These are phyloP conservation scores for Crithidia bombi DNA, from an alignment of 208 protist genomes.

Conservation along the genomic window DNA sequence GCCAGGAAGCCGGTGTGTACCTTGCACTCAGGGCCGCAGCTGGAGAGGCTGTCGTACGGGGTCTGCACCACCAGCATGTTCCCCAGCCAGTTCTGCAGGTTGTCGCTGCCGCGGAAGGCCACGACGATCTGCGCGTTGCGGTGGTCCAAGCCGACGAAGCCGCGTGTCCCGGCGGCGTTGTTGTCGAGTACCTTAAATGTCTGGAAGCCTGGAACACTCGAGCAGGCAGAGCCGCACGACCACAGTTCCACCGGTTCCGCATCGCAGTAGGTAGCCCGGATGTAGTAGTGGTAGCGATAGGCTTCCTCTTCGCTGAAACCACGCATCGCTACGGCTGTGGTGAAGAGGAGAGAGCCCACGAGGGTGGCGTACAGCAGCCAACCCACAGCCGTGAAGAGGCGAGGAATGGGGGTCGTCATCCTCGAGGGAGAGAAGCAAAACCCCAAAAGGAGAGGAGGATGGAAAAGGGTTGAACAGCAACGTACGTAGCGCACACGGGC, in stretches of 20 bases:
- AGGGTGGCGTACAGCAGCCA: no score
- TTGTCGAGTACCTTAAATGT: slow-evolving; percentile 22
- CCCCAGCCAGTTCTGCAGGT: slow-evolving; percentile 49
- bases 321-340: neutral
- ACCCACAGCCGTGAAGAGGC: no score
- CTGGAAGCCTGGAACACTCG: slow-evolving; percentile 15
- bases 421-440: no score
- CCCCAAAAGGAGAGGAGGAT: no score
- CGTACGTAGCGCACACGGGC: no score
- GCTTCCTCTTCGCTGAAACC: slow-evolving; percentile 5
- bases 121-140: slow-evolving; percentile 40
- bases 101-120: slow-evolving; percentile 60
- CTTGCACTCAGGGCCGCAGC: slow-evolving; percentile 27
- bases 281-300: slow-evolving; percentile 10
- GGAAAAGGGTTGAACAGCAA: no score
- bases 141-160: slow-evolving; percentile 37
- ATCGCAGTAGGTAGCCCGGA: slow-evolving; percentile 15
- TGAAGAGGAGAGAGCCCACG: no score
- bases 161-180: slow-evolving; percentile 31
- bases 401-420: no score
- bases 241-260: neutral
- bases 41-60: slow-evolving; percentile 25
- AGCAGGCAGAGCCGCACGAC: slow-evolving; percentile 9
- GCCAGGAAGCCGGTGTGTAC: slow-evolving; percentile 52
- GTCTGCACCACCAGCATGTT: slow-evolving; percentile 25